Conservation (phyloP, 2,329 filamentous ascomycete genomes). For the Epichloe uncinata region DNA sequence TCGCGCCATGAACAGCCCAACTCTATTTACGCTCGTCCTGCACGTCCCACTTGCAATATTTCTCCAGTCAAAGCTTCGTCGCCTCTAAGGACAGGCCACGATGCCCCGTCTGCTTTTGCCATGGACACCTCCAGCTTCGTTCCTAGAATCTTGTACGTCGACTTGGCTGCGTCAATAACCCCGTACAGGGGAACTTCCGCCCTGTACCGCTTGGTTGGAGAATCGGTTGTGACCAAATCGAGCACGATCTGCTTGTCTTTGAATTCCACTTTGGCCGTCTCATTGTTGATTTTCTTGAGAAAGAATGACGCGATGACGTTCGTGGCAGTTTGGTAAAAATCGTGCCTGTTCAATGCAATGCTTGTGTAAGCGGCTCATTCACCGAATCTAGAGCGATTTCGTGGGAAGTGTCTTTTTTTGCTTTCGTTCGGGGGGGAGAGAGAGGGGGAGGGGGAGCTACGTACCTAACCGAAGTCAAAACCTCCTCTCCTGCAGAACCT, state of each 20-base stretch:
- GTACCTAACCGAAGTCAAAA: slow-evolving; percentile 64
- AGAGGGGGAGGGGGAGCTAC: slow-evolving; percentile 10
- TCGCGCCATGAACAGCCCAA: not conserved
- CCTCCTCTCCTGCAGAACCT: slow-evolving; percentile 48
- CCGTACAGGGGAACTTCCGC: slow-evolving; percentile 63
- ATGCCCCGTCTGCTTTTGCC: slow-evolving; percentile 55
- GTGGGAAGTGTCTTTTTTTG: not conserved
- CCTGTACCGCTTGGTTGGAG: slow-evolving; percentile 63
- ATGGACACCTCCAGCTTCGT: slow-evolving; percentile 80
- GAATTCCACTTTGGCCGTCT: slow-evolving; percentile 61
- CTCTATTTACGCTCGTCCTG: slow-evolving; percentile 31
- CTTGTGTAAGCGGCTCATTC: not conserved
- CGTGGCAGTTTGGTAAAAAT: slow-evolving; percentile 87
- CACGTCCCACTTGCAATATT: slow-evolving; percentile 80
- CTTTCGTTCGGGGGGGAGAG: too few species aligned
- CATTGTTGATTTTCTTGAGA: slow-evolving; percentile 91
- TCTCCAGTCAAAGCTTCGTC: slow-evolving; percentile 58
- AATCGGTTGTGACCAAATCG: slow-evolving; percentile 75
- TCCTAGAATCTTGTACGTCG: slow-evolving; percentile 67
- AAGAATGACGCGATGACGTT: slow-evolving; percentile 86
- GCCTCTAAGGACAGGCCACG: slow-evolving; percentile 75
- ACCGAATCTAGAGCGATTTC: not conserved
- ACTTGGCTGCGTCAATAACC: slow-evolving; percentile 60
- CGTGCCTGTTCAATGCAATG: slow-evolving; percentile 32
- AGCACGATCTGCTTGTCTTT: slow-evolving; percentile 49